Evolutionary conservation across 116 monocot genomes (phyloP).

Genomic region (Trichopus zeylanicus): DNA sequence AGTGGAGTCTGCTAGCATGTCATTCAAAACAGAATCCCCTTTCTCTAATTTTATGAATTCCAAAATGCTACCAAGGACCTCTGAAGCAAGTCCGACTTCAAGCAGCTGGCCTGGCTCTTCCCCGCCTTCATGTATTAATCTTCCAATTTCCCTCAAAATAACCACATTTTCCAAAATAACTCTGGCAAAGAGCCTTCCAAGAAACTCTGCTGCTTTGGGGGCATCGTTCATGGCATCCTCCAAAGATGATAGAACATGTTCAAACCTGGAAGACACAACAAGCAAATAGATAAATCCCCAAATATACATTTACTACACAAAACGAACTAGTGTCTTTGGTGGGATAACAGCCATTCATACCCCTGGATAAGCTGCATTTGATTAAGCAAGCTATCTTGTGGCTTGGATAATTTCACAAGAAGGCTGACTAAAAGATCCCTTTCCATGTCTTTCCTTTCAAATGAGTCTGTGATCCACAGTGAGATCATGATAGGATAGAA

Average conservation of each 20-base stretch:
- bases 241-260: slow-evolving; percentile 43
- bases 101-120: slow-evolving; percentile 59
- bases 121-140: slow-evolving; percentile 63
- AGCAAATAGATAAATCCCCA: background rate
- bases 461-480: slow-evolving; percentile 70
- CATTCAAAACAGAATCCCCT: slow-evolving; percentile 41
- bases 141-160: slow-evolving; percentile 46
- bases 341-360: slow-evolving; percentile 18
- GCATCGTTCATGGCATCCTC: slow-evolving; percentile 85
- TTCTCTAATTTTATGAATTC: slow-evolving; percentile 45
- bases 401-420: slow-evolving; percentile 56
- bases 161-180: slow-evolving; percentile 46
- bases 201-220: slow-evolving; percentile 79
- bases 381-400: slow-evolving; percentile 31
- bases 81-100: slow-evolving; percentile 49
- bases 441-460: slow-evolving; percentile 73
- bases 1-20: slow-evolving; percentile 29
- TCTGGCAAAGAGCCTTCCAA: slow-evolving; percentile 59
- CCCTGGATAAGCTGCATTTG: slow-evolving; percentile 56
- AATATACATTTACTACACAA: background rate
- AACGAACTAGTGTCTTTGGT: no score
- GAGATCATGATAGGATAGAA: slow-evolving; percentile 67
- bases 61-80: slow-evolving; percentile 49
- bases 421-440: slow-evolving; percentile 56
- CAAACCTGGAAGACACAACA: slow-evolving; percentile 37